Percentiles rank a stretch among this genome's conserved stretches.
These are phyloP conservation scores for Pilaira anomala DNA, from an alignment of 192 early-diverging fungal species.

Conservation along the genomic window DNA sequence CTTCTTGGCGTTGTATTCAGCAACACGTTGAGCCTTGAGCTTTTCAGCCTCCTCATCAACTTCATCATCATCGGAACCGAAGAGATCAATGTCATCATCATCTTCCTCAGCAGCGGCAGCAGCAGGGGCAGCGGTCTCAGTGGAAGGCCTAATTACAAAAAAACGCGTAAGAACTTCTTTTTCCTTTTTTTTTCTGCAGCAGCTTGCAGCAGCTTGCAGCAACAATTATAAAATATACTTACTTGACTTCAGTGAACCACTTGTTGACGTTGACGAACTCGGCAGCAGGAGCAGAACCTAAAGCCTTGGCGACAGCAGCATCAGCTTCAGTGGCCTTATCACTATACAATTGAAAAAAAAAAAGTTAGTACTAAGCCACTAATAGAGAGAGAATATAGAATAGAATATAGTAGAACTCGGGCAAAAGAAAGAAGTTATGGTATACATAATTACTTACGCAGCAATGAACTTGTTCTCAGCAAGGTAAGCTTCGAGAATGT, in stretches of 20 bases:
- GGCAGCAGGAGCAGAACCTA: conserved; percentile 34
- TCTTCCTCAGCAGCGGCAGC: conserved; percentile 73
- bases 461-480: conserved; percentile 36
- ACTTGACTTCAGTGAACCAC: conserved; percentile 37
- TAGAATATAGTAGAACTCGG: not conserved
- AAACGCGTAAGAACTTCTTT: not conserved
- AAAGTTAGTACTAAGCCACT: conserved; percentile 13
- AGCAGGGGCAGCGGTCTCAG: conserved; percentile 47
- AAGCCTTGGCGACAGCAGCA: conserved; percentile 32
- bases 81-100: conserved; percentile 94
- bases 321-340: conserved; percentile 28
- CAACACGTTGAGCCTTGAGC: conserved; percentile 83
- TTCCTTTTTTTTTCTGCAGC: not conserved
- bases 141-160: conserved; percentile 45
- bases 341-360: conserved; percentile 13
- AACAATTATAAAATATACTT: conserved; percentile 7
- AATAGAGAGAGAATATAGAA: not conserved
- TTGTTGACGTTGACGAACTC: conserved; percentile 32
- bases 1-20: conserved; percentile 91
- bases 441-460: conserved; percentile 10
- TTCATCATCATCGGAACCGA: conserved; percentile 92
- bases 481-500: conserved; percentile 38
- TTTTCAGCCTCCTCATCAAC: conserved; percentile 89
- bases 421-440: not conserved
- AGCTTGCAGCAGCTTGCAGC: too few species aligned